Evolutionary conservation across 2,329 filamentous ascomycete species (phyloP).

Genomic region (Fusarium sublunatum): DNA sequence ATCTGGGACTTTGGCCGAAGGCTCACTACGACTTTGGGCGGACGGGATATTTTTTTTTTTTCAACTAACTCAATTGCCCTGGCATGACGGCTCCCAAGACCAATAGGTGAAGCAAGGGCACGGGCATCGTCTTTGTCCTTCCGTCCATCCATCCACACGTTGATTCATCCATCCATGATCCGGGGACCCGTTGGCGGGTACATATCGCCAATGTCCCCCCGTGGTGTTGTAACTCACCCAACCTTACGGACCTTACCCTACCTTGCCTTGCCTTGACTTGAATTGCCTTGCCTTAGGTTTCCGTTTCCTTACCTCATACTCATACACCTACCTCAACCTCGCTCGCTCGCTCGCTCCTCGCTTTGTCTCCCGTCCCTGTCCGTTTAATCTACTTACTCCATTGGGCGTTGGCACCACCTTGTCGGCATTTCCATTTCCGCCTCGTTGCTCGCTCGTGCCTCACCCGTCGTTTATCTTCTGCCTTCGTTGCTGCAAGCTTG

Average conservation of each 20-base stretch:
- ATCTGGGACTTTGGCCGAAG: constrained; percentile 41
- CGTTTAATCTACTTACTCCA: constrained; percentile 41
- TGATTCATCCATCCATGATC: constrained; percentile 10
- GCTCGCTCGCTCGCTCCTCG: constrained; percentile 29
- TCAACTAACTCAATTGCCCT: constrained; percentile 24
- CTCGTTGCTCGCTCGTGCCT: constrained; percentile 37
- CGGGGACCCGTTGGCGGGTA: constrained; percentile 39
- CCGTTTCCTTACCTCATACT: background rate
- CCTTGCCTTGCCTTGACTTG: constrained; percentile 11
- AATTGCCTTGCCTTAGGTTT: constrained; percentile 1
- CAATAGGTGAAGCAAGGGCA: constrained; percentile 30
- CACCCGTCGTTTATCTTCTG: constrained; percentile 42
- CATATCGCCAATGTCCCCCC: constrained; percentile 43
- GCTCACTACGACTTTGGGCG: constrained; percentile 25
- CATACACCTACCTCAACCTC: constrained; percentile 20
- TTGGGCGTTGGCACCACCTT: constrained; percentile 38
- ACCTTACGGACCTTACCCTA: constrained; percentile 32
- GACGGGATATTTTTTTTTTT: constrained; percentile 33
- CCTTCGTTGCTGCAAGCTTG: constrained; percentile 38
- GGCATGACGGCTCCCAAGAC: constrained; percentile 39
- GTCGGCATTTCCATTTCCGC: constrained; percentile 43
- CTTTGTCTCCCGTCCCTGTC: constrained; percentile 42
- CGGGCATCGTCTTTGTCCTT: constrained; percentile 32
- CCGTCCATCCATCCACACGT: constrained; percentile 2
- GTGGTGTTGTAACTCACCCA: constrained; percentile 40